Evolutionary conservation across 208 protist genomes (phyloP), one percentile per base, ranked within the genome.

Genomic region (Tritrichomonas musculus): DNA sequence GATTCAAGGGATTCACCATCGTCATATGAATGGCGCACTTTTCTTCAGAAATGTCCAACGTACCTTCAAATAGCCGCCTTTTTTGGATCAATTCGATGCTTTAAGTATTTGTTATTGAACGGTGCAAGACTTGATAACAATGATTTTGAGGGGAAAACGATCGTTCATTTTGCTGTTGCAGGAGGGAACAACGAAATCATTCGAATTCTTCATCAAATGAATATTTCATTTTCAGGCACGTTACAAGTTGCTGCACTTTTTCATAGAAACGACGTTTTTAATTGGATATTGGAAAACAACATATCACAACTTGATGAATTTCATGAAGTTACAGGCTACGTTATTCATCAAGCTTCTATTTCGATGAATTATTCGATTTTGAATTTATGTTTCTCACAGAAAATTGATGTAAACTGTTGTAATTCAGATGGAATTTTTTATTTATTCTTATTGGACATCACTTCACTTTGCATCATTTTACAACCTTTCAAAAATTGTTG

Each of bases 81-180:
- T 77, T 77, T 47, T 47, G 69, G 69, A 1, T 77, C 69, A 47
- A 17, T 77, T 27, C 4, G 20, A 39, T 44, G 27, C 44, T 77
- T 77, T 47, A 77, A 77, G 44, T 77, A n/a, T 47, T 77, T 77
- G 20, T 77, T 77, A 77, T 47, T 77, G 20, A 77, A 77, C 44
- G 69, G 69, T 44, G 69, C 69, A 47, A 20, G 44, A 47, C 25
- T 72, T 8, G 5, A 11, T n/a, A 20, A 33, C 3, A 8, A 72
- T 20, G 64, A 72, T 72, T 20, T 8, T 33, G 27, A 72, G 4
- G 64, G 64, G 8, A 72, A 20, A n/a, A 72, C 9, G 3, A 8
- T 72, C 4, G 64, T 25, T n/a, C 64, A 72, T 20, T 72, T 72
- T 60, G 77, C 77, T 39, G 47, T 88, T 39, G 22, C 44, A 60